These are phyloP conservation scores for Didymella pinodella DNA, from an alignment of 2,329 filamentous ascomycete genomes.

Conservation along the genomic window DNA sequence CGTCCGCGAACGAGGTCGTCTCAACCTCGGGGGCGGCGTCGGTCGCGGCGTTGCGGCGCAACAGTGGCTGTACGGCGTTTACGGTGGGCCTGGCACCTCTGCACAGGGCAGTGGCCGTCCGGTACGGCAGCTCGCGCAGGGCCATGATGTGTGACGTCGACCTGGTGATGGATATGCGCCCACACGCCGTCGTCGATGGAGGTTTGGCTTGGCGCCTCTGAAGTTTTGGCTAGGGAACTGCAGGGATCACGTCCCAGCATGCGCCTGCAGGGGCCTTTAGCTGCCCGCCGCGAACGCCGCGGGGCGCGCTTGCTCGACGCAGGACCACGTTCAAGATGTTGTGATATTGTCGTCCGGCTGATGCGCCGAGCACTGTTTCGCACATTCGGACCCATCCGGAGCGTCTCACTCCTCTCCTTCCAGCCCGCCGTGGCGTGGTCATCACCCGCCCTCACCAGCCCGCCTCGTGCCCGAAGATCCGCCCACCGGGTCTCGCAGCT, in stretches of 20 bases:
- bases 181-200: constrained; percentile 4
- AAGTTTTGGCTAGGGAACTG: neutral
- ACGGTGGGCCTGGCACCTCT: constrained; percentile 37
- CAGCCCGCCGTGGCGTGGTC: constrained; percentile 20
- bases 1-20: constrained; percentile 55
- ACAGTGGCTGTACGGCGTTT: constrained; percentile 31
- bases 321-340: neutral
- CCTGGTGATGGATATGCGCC: constrained; percentile 22
- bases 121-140: constrained; percentile 48
- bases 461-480: constrained; percentile 6
- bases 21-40: constrained; percentile 58
- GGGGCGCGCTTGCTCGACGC: constrained; percentile 2
- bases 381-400: neutral
- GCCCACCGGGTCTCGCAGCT: neutral
- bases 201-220: constrained; percentile 24
- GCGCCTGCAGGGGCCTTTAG: neutral
- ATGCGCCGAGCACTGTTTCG: neutral
- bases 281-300: neutral
- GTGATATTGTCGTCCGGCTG: neutral
- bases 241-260: constrained; percentile 22
- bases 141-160: constrained; percentile 42
- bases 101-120: constrained; percentile 37
- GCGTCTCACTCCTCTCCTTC: constrained; percentile 3
- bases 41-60: constrained; percentile 58
- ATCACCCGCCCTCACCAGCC: constrained; percentile 1